Base-by-base conservation (phyloP, 345 rosid species). In the Aegle marmelos region DNA sequence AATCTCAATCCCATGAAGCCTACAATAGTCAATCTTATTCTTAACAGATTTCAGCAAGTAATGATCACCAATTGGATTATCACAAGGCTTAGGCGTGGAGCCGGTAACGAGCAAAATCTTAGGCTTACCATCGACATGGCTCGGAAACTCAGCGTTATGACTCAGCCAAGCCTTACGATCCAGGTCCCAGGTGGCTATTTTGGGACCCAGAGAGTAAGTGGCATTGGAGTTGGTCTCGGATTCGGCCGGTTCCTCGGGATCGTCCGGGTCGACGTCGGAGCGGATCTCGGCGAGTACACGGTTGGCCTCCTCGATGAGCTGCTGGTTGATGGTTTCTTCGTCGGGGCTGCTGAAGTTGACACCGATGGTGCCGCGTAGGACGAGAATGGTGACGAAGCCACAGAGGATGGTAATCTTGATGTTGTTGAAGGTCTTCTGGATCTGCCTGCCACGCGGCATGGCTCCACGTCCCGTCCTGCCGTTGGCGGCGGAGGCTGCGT, bases 1-100 rank as follows among this genome's bases (percentile, higher is more conserved):
- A 82, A 93, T 93, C 87, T 95, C 98, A 69, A 95, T 93, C 85
- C 98, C 98, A 75, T 95, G 98, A 81, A 93, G 85, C 90, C 98
- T 91, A 83, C 98, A 93, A 64, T 95, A 95, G 63, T 95, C 98
- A 63, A 95, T 93, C 90, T 95, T 93, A 79, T 95, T 95, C 92
- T 95, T 95, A 9, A 93, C 79, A 0, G 94, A 87, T 72, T 95
- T 95, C 86, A 95, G 82, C 72, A 93, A 80, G 76, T 91, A 95
- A 78, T 95, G 98, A 78, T 95, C 98, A 53, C 98, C 98, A 48
- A 95, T 95, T 0, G 98, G 83, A 74, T 95, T 95, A 72, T 95
- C 98, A 72, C 98, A 95, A 3, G 98, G 98, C 50, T 86, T 92
- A 0, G 98, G 98, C 0, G 95, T 91, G 14, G 98, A 95, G n/a